Evolutionary conservation across 345 rosid genomes (phyloP).

Genomic region (Citropsis articulata): DNA sequence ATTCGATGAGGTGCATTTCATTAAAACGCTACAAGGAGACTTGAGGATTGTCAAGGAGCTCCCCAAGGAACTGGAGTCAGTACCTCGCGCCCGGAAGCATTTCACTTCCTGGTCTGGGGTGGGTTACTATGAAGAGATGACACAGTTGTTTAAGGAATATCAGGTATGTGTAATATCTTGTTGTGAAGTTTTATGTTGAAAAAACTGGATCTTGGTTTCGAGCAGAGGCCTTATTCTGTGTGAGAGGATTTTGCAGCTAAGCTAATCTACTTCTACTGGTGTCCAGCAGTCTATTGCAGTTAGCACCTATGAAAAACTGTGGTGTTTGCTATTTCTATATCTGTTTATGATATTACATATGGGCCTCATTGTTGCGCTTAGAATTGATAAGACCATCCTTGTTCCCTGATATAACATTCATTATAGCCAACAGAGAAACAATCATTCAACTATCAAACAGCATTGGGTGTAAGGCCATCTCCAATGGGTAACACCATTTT

Average conservation of each 20-base stretch:
- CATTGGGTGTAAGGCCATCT: background rate
- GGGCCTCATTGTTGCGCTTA: background rate
- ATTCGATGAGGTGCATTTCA: conserved; percentile 75
- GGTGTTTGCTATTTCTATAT: background rate
- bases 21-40: conserved; percentile 55
- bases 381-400: background rate
- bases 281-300: background rate
- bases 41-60: conserved; percentile 69
- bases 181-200: background rate
- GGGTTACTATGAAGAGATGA: conserved; percentile 85
- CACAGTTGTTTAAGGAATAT: conserved; percentile 61
- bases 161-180: conserved; percentile 35
- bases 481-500: too few relatives aligned
- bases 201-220: background rate
- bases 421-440: too few relatives aligned
- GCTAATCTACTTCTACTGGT: background rate
- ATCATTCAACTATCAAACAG: background rate
- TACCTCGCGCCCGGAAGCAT: conserved; percentile 87
- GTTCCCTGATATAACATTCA: background rate
- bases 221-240: background rate
- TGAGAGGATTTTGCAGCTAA: background rate
- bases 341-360: background rate
- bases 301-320: background rate
- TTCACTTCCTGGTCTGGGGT: conserved; percentile 79
- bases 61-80: conserved; percentile 62